A percentile compares a stretch with the other conserved stretches of the same genome.
These are phyloP conservation scores for Pythium periplocum DNA, from an alignment of 352 stramenopile genomes.

Conservation along the genomic window DNA sequence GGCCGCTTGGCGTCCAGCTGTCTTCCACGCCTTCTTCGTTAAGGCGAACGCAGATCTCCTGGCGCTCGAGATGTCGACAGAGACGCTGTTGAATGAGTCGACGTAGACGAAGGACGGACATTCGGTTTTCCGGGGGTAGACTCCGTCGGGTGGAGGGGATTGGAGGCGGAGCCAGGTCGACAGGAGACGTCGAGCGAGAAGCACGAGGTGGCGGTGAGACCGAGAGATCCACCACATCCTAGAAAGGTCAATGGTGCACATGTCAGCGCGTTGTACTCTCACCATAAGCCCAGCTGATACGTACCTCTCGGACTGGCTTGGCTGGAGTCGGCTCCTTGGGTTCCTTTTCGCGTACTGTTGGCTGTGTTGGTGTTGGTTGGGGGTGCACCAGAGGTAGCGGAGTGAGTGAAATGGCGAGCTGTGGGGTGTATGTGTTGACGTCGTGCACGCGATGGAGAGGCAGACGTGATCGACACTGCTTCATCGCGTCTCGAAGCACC, in stretches of 20 bases:
- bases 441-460: slow-evolving; percentile 28
- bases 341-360: too few species aligned
- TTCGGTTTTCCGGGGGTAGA: slow-evolving; percentile 14
- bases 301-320: too few species aligned
- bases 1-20: slow-evolving; percentile 37
- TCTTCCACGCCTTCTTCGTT: slow-evolving; percentile 20
- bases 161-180: slow-evolving; percentile 5
- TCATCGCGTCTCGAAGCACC: slow-evolving; percentile 34
- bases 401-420: slow-evolving; percentile 1
- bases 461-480: slow-evolving; percentile 36
- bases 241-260: too few species aligned
- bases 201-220: too few species aligned
- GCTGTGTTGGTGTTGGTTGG: too few species aligned
- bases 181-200: too few species aligned
- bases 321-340: too few species aligned
- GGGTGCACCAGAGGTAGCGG: slow-evolving; percentile 5
- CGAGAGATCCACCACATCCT: too few species aligned
- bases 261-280: too few species aligned
- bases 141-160: slow-evolving; percentile 20
- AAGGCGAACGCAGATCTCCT: slow-evolving; percentile 36
- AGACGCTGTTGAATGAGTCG: slow-evolving; percentile 64
- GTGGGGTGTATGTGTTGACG: slow-evolving; percentile 8
- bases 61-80: slow-evolving; percentile 59
- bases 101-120: slow-evolving; percentile 50
- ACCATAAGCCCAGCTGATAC: too few species aligned